These are phyloP conservation scores for Claviceps maximensis DNA, from an alignment of 2,329 filamentous ascomycete species.

Conservation along the genomic window DNA sequence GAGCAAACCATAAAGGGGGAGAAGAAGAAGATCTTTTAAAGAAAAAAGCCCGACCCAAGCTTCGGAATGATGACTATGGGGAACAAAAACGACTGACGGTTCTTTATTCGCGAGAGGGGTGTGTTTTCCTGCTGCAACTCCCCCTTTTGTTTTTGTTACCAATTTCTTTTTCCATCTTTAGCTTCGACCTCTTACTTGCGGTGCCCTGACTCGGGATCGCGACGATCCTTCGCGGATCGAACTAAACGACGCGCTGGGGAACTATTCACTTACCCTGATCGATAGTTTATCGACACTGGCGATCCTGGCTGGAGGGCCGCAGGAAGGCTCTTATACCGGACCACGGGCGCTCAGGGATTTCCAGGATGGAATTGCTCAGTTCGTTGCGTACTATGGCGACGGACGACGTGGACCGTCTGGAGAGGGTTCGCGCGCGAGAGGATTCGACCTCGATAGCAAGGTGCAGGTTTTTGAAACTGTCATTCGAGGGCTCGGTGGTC, in stretches of 20 bases:
- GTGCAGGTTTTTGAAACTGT: slow-evolving; percentile 98
- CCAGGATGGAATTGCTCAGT: slow-evolving; percentile 60
- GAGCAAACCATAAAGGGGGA: not conserved
- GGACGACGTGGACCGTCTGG: slow-evolving; percentile 56
- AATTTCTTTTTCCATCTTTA: slow-evolving; percentile 20
- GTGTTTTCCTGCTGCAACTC: not conserved
- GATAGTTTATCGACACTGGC: slow-evolving; percentile 91
- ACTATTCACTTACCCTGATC: slow-evolving; percentile 91
- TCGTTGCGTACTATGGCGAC: slow-evolving; percentile 80
- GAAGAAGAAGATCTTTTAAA: not conserved
- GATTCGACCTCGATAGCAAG: slow-evolving; percentile 93
- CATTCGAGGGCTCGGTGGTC: slow-evolving; percentile 79
- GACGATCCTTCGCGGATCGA: slow-evolving; percentile 69
- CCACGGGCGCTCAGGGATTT: slow-evolving; percentile 53
- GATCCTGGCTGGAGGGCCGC: slow-evolving; percentile 67
- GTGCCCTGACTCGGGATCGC: slow-evolving; percentile 70
- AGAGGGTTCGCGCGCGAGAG: slow-evolving; percentile 57
- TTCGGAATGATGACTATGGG: not conserved
- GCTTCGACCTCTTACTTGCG: slow-evolving; percentile 75
- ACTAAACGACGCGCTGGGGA: slow-evolving; percentile 89
- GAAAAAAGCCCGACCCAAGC: not conserved
- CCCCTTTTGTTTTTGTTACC: not conserved
- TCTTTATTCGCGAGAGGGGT: not conserved
- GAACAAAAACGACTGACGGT: not conserved
- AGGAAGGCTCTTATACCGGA: slow-evolving; percentile 23